Conservation (phyloP, 1,284 basidiomycete species). For the Volvariella surrecta region DNA sequence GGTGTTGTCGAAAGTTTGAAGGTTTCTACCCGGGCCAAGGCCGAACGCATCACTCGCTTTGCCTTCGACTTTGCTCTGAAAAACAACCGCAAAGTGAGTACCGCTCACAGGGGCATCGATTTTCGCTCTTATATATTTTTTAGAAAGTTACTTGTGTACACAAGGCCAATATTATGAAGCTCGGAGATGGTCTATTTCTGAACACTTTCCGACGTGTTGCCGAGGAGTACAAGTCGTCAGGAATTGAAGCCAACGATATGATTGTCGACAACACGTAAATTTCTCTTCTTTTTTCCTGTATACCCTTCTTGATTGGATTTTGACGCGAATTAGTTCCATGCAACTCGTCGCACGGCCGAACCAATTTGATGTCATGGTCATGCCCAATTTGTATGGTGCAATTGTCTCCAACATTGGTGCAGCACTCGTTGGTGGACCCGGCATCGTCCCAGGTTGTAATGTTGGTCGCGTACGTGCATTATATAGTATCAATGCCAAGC, state of each 20-base stretch:
- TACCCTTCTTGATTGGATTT: slow-evolving; percentile 2
- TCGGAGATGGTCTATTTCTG: slow-evolving; percentile 98
- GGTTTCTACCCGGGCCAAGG: slow-evolving; percentile 93
- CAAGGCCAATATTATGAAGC: slow-evolving; percentile 99
- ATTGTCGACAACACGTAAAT: slow-evolving; percentile 96
- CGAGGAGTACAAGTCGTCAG: slow-evolving; percentile 90
- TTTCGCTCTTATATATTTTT: slow-evolving; percentile 9
- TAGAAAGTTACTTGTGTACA: slow-evolving; percentile 99
- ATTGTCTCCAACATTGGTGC: slow-evolving; percentile 99
- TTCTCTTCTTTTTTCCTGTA: slow-evolving; percentile 4
- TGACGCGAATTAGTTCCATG: slow-evolving; percentile 66
- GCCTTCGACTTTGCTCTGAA: slow-evolving; percentile 99
- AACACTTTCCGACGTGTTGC: slow-evolving; percentile 97
- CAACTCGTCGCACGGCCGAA: slow-evolving; percentile 92
- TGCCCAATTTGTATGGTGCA: slow-evolving; percentile 95
- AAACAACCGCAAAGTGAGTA: slow-evolving; percentile 87
- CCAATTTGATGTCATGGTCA: slow-evolving; percentile 99
- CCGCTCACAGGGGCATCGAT: slow-evolving; percentile 1
- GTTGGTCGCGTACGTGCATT: slow-evolving; percentile 70
- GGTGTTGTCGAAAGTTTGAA: slow-evolving; percentile 99
- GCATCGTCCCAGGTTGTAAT: slow-evolving; percentile 97
- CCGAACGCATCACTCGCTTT: slow-evolving; percentile 95
- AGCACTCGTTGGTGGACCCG: slow-evolving; percentile 95
- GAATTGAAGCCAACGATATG: slow-evolving; percentile 96
- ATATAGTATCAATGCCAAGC: slow-evolving; percentile 3